These are phyloP conservation scores for Calycina herbarum DNA, from an alignment of 2,329 filamentous ascomycete genomes.

Conservation along the genomic window DNA sequence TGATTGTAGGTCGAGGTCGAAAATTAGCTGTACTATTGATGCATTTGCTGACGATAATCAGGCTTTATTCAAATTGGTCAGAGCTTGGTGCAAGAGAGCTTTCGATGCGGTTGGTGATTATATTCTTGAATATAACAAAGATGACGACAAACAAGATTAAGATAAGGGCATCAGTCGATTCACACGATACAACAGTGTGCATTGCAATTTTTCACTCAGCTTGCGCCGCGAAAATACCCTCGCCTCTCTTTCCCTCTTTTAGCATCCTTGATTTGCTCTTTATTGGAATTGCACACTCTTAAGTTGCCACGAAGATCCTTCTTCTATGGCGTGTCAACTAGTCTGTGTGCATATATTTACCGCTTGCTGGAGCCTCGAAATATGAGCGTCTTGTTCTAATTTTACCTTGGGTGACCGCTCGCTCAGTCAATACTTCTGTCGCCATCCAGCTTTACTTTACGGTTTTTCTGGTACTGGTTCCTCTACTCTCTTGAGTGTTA, in stretches of 20 bases:
- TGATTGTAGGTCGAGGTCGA: constrained; percentile 63
- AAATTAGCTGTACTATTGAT: background rate
- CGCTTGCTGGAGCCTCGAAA: constrained; percentile 39
- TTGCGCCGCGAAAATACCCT: background rate
- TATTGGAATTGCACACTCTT: constrained; percentile 72
- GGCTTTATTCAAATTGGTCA: constrained; percentile 80
- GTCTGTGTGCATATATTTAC: constrained; percentile 86
- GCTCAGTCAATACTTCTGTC: constrained; percentile 34
- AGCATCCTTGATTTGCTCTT: background rate
- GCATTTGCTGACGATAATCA: constrained; percentile 40
- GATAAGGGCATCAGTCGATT: too few relatives aligned
- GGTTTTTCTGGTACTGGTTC: constrained; percentile 29
- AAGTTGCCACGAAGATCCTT: constrained; percentile 81
- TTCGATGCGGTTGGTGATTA: constrained; percentile 73
- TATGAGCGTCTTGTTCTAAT: constrained; percentile 39
- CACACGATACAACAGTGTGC: constrained; percentile 24
- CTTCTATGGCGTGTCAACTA: constrained; percentile 87
- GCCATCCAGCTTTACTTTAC: constrained; percentile 29
- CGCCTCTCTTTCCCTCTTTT: background rate
- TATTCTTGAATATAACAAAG: background rate
- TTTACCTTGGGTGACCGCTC: constrained; percentile 36
- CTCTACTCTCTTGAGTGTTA: constrained; percentile 22
- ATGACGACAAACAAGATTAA: constrained; percentile 45
- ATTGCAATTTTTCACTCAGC: constrained; percentile 9
- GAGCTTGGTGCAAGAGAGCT: constrained; percentile 68